Evolutionary conservation across 495 filamentous ascomycete species (phyloP), one percentile per base, ranked within the genome.

Genomic region (Aspergillus nanangensis): DNA sequence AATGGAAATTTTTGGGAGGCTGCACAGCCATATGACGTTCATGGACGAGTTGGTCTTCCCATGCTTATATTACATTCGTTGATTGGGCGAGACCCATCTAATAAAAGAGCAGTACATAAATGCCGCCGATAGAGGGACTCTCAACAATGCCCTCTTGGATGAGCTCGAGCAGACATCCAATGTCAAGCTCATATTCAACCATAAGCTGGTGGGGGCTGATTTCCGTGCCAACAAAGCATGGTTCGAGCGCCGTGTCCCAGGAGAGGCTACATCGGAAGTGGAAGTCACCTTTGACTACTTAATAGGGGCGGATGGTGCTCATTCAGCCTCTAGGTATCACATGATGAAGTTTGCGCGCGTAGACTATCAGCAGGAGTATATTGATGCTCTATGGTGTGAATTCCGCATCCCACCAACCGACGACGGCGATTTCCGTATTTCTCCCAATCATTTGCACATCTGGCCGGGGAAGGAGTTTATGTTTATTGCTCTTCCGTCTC

Each of bases 341-440:
- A 74, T 97, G 69, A 97, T 97, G 90, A 96, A 95, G 66, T 95
- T 73, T 56, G 75, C 81, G 4, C 80, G 87, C 5, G 87, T 97
- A 75, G 78, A 88, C 60, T 97, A 96, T 57, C 77, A 91, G 47
- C 93, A 99, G 61, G 81, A 90, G 57, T 99, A 99, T 60, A 90
- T 99, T 65, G 90, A 96, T 62, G 92, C 92, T 0, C 69, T 97
- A 8, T 99, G 93, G 93, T 96, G 93, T 69, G 94, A 99, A 53
- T 96, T 96, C 61, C 83, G 81, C 33, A 92, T 99, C 47, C 71
- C 77, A 2, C 77, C 87, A 0, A 67, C 73, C 0, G 58, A 72
- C 11, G 50, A 66, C 17, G 69, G 74, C 9, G 74, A 77, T 21
- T 99, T 91, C 61, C 70, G 71, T 23, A 87, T 96, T 44, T 89